Evolutionary conservation across 306 rosid genomes (phyloP), one percentile per base, ranked within the genome.

Genomic region (Medicago arabica): DNA sequence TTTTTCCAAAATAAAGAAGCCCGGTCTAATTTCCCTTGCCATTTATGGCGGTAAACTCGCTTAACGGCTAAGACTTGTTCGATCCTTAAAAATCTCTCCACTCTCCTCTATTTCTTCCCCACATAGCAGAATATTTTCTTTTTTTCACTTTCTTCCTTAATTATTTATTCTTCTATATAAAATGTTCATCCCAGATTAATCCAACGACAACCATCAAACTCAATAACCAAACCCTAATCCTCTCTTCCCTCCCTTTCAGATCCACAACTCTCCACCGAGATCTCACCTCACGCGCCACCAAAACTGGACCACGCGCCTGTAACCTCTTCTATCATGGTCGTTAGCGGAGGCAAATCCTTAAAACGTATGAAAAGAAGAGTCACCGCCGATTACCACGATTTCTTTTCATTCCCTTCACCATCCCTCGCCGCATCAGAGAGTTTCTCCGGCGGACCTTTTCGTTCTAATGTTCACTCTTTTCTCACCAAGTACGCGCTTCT

Each of bases 291-390:
- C 87, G 77, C 87, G 85, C 85, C 67, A 10, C 31, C 9, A 44
- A 80, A 14, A 41, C 85, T 71, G 85, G 71, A 71, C 74, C 82
- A 77, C 87, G 77, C 85, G 83, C 85, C 79, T 28, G 36, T 43
- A 38, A 39, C 74, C 38, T 7, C 19, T 13, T 68, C 68, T 34
- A 81, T 53, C 73, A 92, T 95, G 99, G 97, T 90, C 61, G 93
- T 89, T 39, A 92, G 62, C 77, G 92, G 87, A 61, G 90, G 89
- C 54, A 89, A 93, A 63, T 88, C 97, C 9, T 41, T 86, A 74
- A 95, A 92, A 82, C 87, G 97, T 74, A 88, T 89, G 93, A 92
- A 92, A 91, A 85, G 90, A 75, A 87, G 96, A 63, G 91, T 88
- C 79, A 89, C 96, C 17, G 97, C 96, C 0, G 99, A 95, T 81